A percentile compares a stretch with the other conserved stretches of the same genome.
Evolutionary conservation across 768 basidiomycete species (phyloP).

Genomic region (Trametes maxima): DNA sequence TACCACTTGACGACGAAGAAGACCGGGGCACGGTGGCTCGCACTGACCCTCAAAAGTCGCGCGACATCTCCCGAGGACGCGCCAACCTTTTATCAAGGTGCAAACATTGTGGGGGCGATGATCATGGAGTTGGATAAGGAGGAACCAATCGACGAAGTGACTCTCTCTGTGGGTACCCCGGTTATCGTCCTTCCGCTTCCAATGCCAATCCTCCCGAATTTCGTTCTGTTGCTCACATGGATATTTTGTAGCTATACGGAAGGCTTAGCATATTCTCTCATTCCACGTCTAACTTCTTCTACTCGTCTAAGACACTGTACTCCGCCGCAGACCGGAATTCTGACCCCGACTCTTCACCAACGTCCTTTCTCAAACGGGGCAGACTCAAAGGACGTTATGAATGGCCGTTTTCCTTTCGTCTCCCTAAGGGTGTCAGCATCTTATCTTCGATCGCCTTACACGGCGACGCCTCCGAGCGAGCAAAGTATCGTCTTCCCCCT

Average conservation of each 20-base stretch:
- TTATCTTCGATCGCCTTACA: conserved; percentile 1
- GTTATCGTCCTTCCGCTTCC: no score
- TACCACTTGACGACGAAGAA: conserved; percentile 8
- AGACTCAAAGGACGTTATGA: conserved; percentile 22
- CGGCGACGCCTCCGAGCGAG: background rate
- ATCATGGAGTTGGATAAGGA: conserved; percentile 15
- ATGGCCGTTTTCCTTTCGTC: conserved; percentile 25
- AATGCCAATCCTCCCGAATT: no score
- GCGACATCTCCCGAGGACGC: background rate
- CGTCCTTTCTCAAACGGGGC: conserved; percentile 9
- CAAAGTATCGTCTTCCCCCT: conserved; percentile 26
- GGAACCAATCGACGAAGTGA: conserved; percentile 6
- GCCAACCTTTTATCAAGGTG: conserved; percentile 18
- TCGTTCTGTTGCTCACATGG: background rate
- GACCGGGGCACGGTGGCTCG: conserved; percentile 18
- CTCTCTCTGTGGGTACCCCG: conserved; percentile 15
- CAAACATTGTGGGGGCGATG: conserved; percentile 1
- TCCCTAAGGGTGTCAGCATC: conserved; percentile 25
- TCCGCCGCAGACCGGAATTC: conserved; percentile 6
- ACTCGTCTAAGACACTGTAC: conserved; percentile 15
- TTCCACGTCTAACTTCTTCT: conserved; percentile 15
- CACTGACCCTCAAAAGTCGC: conserved; percentile 8
- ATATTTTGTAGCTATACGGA: conserved; percentile 10
- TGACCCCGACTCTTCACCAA: background rate
- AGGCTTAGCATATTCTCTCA: conserved; percentile 12